Base-by-base conservation (phyloP, 1,284 basidiomycete species). In the Cryptococcus sp. region DNA sequence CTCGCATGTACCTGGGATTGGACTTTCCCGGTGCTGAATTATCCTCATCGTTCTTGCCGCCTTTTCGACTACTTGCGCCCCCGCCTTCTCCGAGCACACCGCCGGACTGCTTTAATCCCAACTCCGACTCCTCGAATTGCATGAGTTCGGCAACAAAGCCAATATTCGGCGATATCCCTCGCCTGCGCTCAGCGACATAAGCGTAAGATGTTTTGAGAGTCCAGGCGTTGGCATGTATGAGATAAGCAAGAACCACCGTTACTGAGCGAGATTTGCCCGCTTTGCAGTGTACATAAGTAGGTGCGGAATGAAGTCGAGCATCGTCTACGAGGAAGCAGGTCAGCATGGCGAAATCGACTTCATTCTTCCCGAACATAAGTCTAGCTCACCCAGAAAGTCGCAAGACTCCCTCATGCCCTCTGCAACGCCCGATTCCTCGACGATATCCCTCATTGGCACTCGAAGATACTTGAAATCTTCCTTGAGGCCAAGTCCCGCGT, bases 211-310 rank as follows among this genome's bases (percentile, higher is more conserved):
- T 86, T 29, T 90, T 89, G 50, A 98, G 83, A 8, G 92, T 89
- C 94, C 94, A 97, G 67, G 93, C 91, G 70, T 96, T 92, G 5
- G 93, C 89, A 69, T 96, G 93, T 64, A 99, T 97, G 51, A 99
- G 87, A 75, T 96, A 98, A 1, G 92, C 95, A 80, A 99, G 91
- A 41, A 97, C 93, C 10, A 93, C 90, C 0, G 92, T 96, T n/a
- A 97, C 94, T 0, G 90, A 93, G 17, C 95, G 87, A 1, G 91
- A 93, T 80, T 94, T 97, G 29, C 94, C 95, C 2, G 91, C 94
- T 79, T 92, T 93, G 80, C 94, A 98, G 77, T 98, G 95, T 15
- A 97, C 93, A 69, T 96, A 98, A 1, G 89, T 89, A 1, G 93
- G 88, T 20, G 90, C 83, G 0, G 88, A 90, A 66, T 93, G 91